Evolutionary conservation across 2,329 filamentous ascomycete genomes (phyloP).

Genomic region (Calonectria ilicicola): DNA sequence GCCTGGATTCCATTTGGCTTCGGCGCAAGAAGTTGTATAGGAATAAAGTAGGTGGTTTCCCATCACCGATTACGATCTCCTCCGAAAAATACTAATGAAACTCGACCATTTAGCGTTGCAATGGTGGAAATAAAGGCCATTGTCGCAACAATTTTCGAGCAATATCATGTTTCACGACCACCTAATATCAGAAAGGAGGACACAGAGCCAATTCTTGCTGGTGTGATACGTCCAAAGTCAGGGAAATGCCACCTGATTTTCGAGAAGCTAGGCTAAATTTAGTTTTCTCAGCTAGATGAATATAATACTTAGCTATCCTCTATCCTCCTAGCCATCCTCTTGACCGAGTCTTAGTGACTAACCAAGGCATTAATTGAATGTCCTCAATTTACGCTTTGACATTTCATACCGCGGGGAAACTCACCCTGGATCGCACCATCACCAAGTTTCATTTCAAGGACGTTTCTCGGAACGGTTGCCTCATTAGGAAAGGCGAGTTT

Average conservation of each 20-base stretch:
- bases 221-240: background rate
- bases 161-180: background rate
- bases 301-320: too few species aligned
- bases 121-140: background rate
- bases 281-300: too few species aligned
- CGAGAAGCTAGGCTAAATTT: background rate
- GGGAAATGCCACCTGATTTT: background rate
- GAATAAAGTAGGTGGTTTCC: background rate
- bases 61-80: background rate
- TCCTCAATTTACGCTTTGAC: too few species aligned
- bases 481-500: background rate
- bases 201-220: background rate
- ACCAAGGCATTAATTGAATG: too few species aligned
- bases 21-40: background rate
- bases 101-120: background rate
- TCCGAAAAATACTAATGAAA: background rate
- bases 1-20: conserved; percentile 9
- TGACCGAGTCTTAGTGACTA: too few species aligned
- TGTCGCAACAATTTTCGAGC: background rate
- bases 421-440: too few species aligned
- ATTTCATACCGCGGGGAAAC: too few species aligned
- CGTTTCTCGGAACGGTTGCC: too few species aligned
- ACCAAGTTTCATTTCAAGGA: background rate
- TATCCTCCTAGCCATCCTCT: too few species aligned
- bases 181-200: background rate